Evolutionary conservation across 495 filamentous ascomycete genomes (phyloP).

Genomic region (Xylaria telfairii): DNA sequence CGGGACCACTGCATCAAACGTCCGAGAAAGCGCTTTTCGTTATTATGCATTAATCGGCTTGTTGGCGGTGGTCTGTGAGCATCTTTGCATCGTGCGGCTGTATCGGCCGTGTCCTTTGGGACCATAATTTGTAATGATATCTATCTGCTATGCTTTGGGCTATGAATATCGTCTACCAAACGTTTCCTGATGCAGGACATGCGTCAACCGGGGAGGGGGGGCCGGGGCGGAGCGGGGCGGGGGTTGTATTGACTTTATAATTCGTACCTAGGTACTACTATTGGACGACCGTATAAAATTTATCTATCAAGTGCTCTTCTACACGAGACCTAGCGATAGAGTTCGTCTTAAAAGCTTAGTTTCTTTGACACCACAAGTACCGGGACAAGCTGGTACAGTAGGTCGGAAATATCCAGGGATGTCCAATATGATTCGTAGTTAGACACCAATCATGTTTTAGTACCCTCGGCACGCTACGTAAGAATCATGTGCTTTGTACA

Average conservation of each 20-base stretch:
- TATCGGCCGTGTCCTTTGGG: slow-evolving; percentile 8
- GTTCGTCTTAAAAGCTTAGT: neutral
- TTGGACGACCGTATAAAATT: slow-evolving; percentile 16
- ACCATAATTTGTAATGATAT: slow-evolving; percentile 24
- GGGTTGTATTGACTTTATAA: neutral
- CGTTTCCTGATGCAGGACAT: neutral
- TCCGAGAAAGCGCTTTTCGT: slow-evolving; percentile 10
- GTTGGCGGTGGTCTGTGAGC: slow-evolving; percentile 1
- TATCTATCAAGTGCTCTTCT: neutral
- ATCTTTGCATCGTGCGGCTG: neutral
- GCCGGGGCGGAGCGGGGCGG: neutral
- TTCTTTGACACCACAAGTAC: neutral
- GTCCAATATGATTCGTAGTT: neutral
- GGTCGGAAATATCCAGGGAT: neutral
- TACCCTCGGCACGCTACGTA: too few relatives aligned
- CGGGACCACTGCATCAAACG: slow-evolving; percentile 18
- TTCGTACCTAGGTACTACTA: too few relatives aligned
- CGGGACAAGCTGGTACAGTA: neutral
- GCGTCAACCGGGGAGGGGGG: neutral
- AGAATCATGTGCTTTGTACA: too few relatives aligned
- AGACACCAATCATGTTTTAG: neutral
- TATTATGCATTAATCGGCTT: slow-evolving; percentile 10
- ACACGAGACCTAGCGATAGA: neutral
- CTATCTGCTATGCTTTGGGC: slow-evolving; percentile 7
- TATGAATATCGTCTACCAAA: slow-evolving; percentile 11